phyloP scores from a whole-genome alignment of 345 rosid genomes.

The Combretum micranthum region DNA sequence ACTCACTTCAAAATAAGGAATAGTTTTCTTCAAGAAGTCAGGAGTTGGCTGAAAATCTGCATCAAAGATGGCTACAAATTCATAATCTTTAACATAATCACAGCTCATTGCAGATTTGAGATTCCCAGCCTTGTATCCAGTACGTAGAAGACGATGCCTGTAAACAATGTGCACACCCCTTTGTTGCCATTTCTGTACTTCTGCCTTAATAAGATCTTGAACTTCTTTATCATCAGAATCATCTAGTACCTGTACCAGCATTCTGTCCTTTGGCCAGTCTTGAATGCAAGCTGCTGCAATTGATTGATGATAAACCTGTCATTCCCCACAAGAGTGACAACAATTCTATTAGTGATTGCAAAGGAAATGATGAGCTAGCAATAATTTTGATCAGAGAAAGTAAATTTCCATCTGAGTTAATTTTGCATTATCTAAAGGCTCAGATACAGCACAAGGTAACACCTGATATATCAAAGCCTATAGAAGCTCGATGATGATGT shows the following conservation, averaged over 20 bases:
- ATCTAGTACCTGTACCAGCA: slow-evolving; percentile 81
- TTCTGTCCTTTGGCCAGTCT: slow-evolving; percentile 92
- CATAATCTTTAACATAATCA: slow-evolving; percentile 75
- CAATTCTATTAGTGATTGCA: too few species aligned
- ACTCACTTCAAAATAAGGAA: slow-evolving; percentile 73
- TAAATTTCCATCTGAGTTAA: too few species aligned
- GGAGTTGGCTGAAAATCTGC: slow-evolving; percentile 90
- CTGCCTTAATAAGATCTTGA: slow-evolving; percentile 73
- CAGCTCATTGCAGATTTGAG: slow-evolving; percentile 92
- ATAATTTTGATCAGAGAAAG: too few species aligned
- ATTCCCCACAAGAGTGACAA: background rate
- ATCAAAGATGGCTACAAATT: slow-evolving; percentile 82
- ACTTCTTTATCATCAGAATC: slow-evolving; percentile 76
- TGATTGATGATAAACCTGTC: slow-evolving; percentile 80
- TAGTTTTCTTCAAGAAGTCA: slow-evolving; percentile 79
- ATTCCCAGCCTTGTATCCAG: slow-evolving; percentile 92
- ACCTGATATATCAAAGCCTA: too few species aligned
- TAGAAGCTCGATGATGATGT: too few species aligned
- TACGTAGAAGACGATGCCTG: slow-evolving; percentile 79
- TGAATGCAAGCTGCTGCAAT: slow-evolving; percentile 67
- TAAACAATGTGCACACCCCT: slow-evolving; percentile 68
- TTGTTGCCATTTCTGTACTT: slow-evolving; percentile 90
- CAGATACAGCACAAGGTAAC: too few species aligned
- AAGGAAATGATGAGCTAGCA: too few species aligned
- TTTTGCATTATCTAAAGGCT: too few species aligned